Evolutionary conservation across 176 grass and related monocot genomes (phyloP), one percentile per base, ranked within the genome.

Genomic region (Phoenix dactylifera): DNA sequence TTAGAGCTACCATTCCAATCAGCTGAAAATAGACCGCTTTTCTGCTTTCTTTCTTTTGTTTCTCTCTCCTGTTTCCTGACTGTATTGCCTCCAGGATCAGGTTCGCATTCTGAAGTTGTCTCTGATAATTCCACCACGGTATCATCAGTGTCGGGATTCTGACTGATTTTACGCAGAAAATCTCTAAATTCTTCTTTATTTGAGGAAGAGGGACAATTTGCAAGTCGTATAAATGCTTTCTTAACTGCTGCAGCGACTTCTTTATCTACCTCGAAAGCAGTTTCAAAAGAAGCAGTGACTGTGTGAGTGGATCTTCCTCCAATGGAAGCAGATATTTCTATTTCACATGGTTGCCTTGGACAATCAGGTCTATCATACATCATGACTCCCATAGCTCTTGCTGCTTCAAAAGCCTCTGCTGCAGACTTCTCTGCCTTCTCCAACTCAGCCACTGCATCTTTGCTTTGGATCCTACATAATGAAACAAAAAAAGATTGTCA

Each of bases 331-430:
- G 68, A 84, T 24, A 67, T 82, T 74, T 83, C 84, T 64, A 87
- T 78, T 74, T 86, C 69, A 35, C 72, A 76, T 53, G 82, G 80
- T 68, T 74, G 68, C 68, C 72, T 70, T 65, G 74, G 76, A 63
- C 73, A 85, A 62, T 93, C 82, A 49, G 88, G 88, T 39, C 50
- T 82, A 61, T 92, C 93, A 74, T 98, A 98, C 93, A 98, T 98
- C 88, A 92, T 98, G 18, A 98, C 84, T 54, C 93, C 93, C 70
- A 98, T 68, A 77, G 75, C 60, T 67, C 79, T 71, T 20, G 84
- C 93, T 51, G 83, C 77, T 79, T 89, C 88, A 17, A 98, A 98
- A 49, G 85, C 88, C 74, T 93, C 82, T 61, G 81, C 66, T 3
- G 82, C 88, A 14, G 19, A 57, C 62, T 75, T 50, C 56, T 80